phyloP scores from a whole-genome alignment of 257 asterid genomes.

The Primulina huaijiensis region DNA sequence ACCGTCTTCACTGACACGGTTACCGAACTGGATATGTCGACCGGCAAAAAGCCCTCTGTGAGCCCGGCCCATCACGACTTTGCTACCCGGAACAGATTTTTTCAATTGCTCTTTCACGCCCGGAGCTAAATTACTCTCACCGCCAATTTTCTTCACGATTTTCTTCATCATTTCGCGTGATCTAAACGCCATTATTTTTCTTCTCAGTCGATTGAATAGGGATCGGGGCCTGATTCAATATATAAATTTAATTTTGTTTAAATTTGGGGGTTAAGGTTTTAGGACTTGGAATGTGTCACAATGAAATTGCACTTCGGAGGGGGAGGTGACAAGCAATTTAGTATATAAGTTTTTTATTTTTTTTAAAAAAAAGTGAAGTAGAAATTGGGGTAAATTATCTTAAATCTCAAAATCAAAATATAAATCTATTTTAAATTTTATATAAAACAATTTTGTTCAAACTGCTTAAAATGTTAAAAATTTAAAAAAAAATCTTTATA shows the following conservation, averaged over 20 bases:
- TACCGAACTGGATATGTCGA: constrained; percentile 89
- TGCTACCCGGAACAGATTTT: constrained; percentile 58
- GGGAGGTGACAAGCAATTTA: too few relatives aligned
- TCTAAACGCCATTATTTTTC: constrained; percentile 62
- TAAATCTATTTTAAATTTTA: too few relatives aligned
- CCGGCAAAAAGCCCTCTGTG: constrained; percentile 91
- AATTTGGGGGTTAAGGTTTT: not conserved
- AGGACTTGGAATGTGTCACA: not conserved
- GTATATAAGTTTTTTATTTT: too few relatives aligned
- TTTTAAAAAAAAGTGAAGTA: too few relatives aligned
- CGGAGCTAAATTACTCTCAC: constrained; percentile 73
- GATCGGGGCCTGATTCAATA: not conserved
- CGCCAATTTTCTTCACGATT: constrained; percentile 71
- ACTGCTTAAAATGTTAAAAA: too few relatives aligned
- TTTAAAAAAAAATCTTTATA: too few relatives aligned
- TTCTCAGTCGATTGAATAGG: not conserved
- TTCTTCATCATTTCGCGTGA: constrained; percentile 82
- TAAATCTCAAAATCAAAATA: too few relatives aligned
- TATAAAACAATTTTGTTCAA: too few relatives aligned
- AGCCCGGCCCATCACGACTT: constrained; percentile 87
- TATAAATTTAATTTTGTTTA: not conserved
- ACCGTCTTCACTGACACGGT: constrained; percentile 83
- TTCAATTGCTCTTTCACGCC: constrained; percentile 56
- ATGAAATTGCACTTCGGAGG: too few relatives aligned
- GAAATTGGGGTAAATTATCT: too few relatives aligned